Evolutionary conservation across 306 rosid genomes (phyloP).

Genomic region (Pachyrhizus erosus): DNA sequence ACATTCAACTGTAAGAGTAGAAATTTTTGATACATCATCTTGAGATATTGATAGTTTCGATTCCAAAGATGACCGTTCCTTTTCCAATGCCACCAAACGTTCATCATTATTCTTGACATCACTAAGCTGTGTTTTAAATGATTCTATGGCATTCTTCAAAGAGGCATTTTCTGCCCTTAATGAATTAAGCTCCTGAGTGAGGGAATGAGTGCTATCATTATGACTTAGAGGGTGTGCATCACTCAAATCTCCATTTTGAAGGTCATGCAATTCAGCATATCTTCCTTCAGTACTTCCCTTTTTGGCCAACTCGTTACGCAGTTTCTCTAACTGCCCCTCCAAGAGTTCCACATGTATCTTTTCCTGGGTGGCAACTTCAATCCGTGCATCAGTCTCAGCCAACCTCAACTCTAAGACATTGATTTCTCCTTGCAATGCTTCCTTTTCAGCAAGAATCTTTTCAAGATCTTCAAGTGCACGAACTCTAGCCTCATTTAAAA

Average conservation of each 20-base stretch:
- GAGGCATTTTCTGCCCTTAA: constrained; percentile 73
- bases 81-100: constrained; percentile 70
- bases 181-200: constrained; percentile 63
- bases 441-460: constrained; percentile 76
- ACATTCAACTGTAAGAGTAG: constrained; percentile 69
- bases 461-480: constrained; percentile 80
- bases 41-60: constrained; percentile 68
- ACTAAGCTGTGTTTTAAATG: constrained; percentile 62
- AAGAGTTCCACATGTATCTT: constrained; percentile 70
- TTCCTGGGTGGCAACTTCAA: constrained; percentile 71
- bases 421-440: constrained; percentile 76
- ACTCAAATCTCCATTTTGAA: constrained; percentile 37
- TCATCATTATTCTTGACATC: constrained; percentile 60
- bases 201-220: constrained; percentile 46
- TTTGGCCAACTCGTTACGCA: constrained; percentile 56
- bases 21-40: constrained; percentile 70
- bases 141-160: constrained; percentile 65
- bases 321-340: constrained; percentile 67
- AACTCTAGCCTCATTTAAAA: constrained; percentile 82
- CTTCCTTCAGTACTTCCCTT: constrained; percentile 51
- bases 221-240: constrained; percentile 41
- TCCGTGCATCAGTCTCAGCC: constrained; percentile 79
- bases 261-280: constrained; percentile 45
- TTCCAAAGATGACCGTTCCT: constrained; percentile 74
- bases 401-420: constrained; percentile 69